A percentile compares a stretch with the other conserved stretches of the same genome.
phyloP scores from a whole-genome alignment of 495 filamentous ascomycete species.

The Neurospora pannonica region DNA sequence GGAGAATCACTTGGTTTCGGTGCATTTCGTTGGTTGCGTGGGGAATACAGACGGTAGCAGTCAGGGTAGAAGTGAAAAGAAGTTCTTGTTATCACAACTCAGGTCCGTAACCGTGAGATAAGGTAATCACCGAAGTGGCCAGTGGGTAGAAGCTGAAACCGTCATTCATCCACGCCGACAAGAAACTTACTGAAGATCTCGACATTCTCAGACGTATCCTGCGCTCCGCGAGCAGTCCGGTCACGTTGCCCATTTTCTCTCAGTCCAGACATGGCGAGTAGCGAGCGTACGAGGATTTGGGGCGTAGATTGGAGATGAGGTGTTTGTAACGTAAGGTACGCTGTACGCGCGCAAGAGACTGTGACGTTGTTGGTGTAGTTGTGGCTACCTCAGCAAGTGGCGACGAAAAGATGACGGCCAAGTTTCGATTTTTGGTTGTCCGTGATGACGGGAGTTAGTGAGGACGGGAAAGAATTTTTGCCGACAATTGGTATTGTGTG shows the following conservation, averaged over 20 bases:
- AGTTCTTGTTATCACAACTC: not conserved
- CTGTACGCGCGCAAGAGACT: not conserved
- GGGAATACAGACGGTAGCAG: not conserved
- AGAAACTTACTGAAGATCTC: not conserved
- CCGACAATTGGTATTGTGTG: not conserved
- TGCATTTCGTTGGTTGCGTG: not conserved
- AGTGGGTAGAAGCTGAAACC: not conserved
- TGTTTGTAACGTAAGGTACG: not conserved
- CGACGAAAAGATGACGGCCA: not conserved
- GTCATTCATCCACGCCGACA: not conserved
- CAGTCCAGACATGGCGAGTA: not conserved
- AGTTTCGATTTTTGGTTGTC: not conserved
- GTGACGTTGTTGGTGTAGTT: not conserved
- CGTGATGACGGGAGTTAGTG: not conserved
- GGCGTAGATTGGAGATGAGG: not conserved
- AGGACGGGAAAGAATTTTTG: not conserved
- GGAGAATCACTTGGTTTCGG: not conserved
- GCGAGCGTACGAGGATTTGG: not conserved
- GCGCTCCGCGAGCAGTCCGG: not conserved
- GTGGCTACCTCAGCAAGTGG: not conserved
- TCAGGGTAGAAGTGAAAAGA: not conserved
- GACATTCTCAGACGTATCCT: not conserved
- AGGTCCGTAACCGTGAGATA: not conserved
- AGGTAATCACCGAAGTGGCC: not conserved
- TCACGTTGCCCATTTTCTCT: not conserved